A percentile compares a stretch with the other conserved stretches of the same genome.
phyloP scores from a whole-genome alignment of 306 rosid species.

The Vachellia collinsii region DNA sequence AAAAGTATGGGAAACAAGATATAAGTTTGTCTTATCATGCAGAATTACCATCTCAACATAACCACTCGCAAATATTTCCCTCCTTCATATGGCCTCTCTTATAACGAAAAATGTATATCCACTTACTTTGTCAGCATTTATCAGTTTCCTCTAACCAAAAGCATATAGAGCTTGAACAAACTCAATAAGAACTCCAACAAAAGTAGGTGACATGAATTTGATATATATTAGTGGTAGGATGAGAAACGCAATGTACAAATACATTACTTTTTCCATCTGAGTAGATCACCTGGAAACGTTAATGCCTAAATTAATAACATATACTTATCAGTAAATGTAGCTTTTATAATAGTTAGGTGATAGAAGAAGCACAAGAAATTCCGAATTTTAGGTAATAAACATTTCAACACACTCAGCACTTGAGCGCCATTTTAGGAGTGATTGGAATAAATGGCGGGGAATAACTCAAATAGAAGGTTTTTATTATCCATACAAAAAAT shows the following conservation, averaged over 20 bases:
- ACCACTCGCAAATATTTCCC: not conserved
- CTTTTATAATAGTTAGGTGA: too few species aligned
- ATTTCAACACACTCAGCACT: too few species aligned
- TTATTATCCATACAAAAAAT: too few species aligned
- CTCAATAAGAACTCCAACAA: not conserved
- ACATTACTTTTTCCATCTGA: not conserved
- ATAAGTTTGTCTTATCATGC: not conserved
- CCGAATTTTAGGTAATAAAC: too few species aligned
- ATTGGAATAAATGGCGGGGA: too few species aligned
- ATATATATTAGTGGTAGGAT: not conserved
- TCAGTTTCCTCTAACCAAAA: not conserved
- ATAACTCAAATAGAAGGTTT: too few species aligned
- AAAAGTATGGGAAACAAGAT: not conserved
- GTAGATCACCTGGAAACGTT: not conserved
- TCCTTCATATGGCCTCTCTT: not conserved
- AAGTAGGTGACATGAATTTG: not conserved
- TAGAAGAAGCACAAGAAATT: too few species aligned
- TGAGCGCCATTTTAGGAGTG: too few species aligned
- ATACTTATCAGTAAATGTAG: too few species aligned
- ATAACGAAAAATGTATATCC: not conserved
- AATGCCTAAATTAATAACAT: too few species aligned
- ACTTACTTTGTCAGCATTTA: not conserved
- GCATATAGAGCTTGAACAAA: not conserved
- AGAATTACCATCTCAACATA: conserved; percentile 22
- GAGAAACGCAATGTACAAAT: not conserved